Evolutionary conservation across 306 rosid genomes (phyloP).

Genomic region (Castanea sativa): DNA sequence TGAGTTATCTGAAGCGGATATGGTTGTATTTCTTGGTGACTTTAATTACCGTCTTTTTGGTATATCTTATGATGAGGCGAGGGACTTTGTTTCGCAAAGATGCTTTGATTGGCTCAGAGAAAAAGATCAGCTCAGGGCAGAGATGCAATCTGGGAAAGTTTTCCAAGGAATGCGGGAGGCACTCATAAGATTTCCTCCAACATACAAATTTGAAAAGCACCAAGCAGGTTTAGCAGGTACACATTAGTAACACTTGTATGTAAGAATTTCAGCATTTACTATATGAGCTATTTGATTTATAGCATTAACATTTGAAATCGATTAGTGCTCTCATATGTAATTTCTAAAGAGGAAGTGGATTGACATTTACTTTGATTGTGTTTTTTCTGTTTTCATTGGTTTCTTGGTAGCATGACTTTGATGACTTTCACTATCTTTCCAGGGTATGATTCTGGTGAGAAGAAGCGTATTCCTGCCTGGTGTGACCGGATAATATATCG

Average conservation of each 20-base stretch:
- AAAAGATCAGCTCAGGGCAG: conserved; percentile 97
- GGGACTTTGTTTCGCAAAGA: conserved; percentile 99
- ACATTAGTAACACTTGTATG: neutral
- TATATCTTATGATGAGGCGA: conserved; percentile 96
- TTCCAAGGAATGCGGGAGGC: conserved; percentile 99
- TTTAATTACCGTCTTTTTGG: conserved; percentile 95
- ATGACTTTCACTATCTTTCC: conserved; percentile 20
- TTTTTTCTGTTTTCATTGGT: neutral
- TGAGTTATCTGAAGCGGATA: conserved; percentile 86
- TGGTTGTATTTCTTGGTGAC: conserved; percentile 97
- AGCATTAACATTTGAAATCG: neutral
- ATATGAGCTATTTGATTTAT: neutral
- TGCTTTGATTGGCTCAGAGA: conserved; percentile 99
- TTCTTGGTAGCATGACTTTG: neutral
- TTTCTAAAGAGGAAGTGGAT: neutral
- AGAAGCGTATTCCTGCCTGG: conserved; percentile 99
- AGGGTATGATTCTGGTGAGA: conserved; percentile 99
- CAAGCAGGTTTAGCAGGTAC: conserved; percentile 88
- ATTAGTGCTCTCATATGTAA: neutral
- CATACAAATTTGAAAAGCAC: conserved; percentile 96
- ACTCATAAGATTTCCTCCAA: conserved; percentile 88
- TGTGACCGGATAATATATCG: conserved; percentile 98
- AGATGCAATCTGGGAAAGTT: conserved; percentile 95
- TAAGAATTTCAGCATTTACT: neutral
- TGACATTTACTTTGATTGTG: neutral